Conservation (phyloP, 495 filamentous ascomycete species). For the Lophium mytilinum region DNA sequence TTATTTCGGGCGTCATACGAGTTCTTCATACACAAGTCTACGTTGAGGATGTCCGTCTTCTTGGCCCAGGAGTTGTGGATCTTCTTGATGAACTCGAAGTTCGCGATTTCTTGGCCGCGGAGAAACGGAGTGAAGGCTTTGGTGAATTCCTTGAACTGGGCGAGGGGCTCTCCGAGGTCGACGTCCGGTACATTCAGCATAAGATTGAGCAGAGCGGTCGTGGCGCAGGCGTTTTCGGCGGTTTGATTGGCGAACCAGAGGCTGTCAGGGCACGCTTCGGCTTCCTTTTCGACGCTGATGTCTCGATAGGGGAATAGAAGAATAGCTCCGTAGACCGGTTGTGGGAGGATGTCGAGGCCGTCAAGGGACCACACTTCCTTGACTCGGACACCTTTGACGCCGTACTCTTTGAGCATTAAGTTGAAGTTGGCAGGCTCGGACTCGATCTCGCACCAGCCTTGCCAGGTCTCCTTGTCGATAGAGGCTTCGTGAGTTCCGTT, state of each 20-base stretch:
- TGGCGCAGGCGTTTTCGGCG: constrained; percentile 75
- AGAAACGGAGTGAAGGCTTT: constrained; percentile 57
- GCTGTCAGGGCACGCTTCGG: constrained; percentile 52
- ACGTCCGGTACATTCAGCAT: constrained; percentile 69
- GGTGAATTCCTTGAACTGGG: constrained; percentile 64
- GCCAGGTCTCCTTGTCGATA: constrained; percentile 46
- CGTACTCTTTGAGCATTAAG: constrained; percentile 69
- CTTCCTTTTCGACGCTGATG: constrained; percentile 50
- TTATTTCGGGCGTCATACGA: constrained; percentile 36
- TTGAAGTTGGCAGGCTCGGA: constrained; percentile 88
- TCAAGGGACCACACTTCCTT: constrained; percentile 75
- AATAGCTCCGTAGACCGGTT: constrained; percentile 73
- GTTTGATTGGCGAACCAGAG: constrained; percentile 97
- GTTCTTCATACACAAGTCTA: constrained; percentile 56
- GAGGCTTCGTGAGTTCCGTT: neutral
- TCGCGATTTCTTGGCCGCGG: constrained; percentile 64
- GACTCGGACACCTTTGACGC: constrained; percentile 63
- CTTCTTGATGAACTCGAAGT: constrained; percentile 66
- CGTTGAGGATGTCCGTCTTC: constrained; percentile 69
- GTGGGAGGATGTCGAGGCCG: constrained; percentile 55
- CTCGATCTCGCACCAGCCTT: constrained; percentile 82
- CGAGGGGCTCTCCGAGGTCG: constrained; percentile 57
- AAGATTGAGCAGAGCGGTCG: constrained; percentile 81
- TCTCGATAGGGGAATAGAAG: constrained; percentile 70
- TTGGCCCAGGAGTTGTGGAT: constrained; percentile 83